These are phyloP conservation scores for Purpureocillium lavendulum DNA, from an alignment of 2,329 filamentous ascomycete genomes.

Conservation along the genomic window DNA sequence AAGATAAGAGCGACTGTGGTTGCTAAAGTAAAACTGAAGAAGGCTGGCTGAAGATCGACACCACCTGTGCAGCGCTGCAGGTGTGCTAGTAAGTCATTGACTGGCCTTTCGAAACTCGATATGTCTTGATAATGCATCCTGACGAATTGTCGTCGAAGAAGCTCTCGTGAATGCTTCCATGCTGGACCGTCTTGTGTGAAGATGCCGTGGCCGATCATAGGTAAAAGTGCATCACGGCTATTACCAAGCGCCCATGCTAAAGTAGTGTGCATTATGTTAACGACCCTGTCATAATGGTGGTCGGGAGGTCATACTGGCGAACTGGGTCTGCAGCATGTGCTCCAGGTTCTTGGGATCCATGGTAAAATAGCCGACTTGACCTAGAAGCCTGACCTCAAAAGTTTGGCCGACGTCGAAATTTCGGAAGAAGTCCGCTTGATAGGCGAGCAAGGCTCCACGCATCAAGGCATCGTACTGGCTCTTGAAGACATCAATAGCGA, in stretches of 20 bases:
- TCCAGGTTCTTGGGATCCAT: not conserved
- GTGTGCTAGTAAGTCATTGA: not conserved
- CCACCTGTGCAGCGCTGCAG: not conserved
- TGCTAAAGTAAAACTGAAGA: not conserved
- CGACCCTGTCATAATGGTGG: not conserved
- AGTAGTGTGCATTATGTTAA: not conserved
- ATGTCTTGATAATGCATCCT: slow-evolving; percentile 1
- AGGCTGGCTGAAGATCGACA: not conserved
- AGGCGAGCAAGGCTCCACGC: not conserved
- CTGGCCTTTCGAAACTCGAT: not conserved
- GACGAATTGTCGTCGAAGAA: slow-evolving; percentile 3
- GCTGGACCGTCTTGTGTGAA: slow-evolving; percentile 4
- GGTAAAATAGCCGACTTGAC: not conserved
- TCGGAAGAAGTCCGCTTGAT: not conserved
- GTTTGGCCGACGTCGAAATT: not conserved
- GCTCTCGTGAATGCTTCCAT: slow-evolving; percentile 3
- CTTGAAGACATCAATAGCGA: slow-evolving; percentile 1
- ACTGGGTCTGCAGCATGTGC: not conserved
- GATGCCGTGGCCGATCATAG: slow-evolving; percentile 1
- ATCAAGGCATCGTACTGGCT: not conserved
- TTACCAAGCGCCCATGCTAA: slow-evolving; percentile 1
- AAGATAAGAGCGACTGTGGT: not conserved
- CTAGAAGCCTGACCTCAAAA: not conserved
- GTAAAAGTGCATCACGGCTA: not conserved
- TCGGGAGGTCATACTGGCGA: not conserved